Conservation (phyloP, 2,329 filamentous ascomycete genomes). For the Curvularia verruculosa region DNA sequence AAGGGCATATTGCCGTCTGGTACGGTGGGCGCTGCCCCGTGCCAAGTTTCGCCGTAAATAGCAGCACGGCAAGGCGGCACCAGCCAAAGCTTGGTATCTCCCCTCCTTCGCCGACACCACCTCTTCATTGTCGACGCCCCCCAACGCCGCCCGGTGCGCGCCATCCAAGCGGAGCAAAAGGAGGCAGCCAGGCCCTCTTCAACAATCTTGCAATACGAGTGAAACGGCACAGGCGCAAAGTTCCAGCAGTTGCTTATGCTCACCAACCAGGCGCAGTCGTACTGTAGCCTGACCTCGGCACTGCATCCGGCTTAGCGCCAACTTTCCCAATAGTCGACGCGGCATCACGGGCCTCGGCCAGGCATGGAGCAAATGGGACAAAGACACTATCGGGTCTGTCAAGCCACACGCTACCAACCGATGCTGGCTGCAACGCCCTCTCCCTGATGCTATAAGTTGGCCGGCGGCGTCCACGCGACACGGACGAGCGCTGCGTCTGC, state of each 20-base stretch:
- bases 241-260: neutral
- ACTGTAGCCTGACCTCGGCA: neutral
- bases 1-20: neutral
- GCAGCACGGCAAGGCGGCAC: neutral
- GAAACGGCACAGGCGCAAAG: neutral
- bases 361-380: neutral
- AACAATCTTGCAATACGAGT: neutral
- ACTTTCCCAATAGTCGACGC: neutral
- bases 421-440: neutral
- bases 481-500: neutral
- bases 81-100: constrained; percentile 1
- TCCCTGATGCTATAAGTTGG: constrained; percentile 1
- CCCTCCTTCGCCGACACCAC: constrained; percentile 1
- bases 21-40: neutral
- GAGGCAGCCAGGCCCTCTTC: neutral
- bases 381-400: constrained; percentile 1
- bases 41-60: neutral
- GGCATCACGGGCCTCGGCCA: neutral
- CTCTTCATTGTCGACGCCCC: neutral
- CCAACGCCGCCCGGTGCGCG: neutral
- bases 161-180: neutral
- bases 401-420: constrained; percentile 2
- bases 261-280: neutral
- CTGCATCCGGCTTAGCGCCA: neutral
- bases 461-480: neutral